Conservation (phyloP, 768 basidiomycete species). For the Pleurotus sapidus region DNA sequence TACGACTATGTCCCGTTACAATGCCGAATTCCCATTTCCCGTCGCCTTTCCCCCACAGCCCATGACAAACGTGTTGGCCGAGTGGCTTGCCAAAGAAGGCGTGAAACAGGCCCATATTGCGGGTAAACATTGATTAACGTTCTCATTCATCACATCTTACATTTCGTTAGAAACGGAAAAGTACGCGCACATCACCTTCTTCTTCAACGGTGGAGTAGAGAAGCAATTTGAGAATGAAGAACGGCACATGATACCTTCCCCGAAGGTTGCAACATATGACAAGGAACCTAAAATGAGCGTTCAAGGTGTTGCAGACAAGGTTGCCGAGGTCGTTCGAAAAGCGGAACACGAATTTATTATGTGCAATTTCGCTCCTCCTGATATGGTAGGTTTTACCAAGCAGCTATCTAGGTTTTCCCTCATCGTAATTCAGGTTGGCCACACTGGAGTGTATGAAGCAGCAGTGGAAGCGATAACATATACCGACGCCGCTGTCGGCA, state of each 20-base stretch:
- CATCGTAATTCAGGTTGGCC: slow-evolving; percentile 62
- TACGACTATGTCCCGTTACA: slow-evolving; percentile 94
- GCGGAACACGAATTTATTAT: slow-evolving; percentile 84
- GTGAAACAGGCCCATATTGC: slow-evolving; percentile 89
- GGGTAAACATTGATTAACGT: slow-evolving; percentile 36
- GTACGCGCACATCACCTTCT: slow-evolving; percentile 97
- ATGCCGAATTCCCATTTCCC: slow-evolving; percentile 84
- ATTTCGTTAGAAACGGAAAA: slow-evolving; percentile 80
- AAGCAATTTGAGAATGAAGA: slow-evolving; percentile 85
- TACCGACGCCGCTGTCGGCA: slow-evolving; percentile 90
- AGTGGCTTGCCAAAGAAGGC: slow-evolving; percentile 80
- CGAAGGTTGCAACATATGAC: slow-evolving; percentile 95
- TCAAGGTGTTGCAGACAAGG: slow-evolving; percentile 85
- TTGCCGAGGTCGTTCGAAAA: slow-evolving; percentile 77
- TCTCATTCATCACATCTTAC: slow-evolving; percentile 3
- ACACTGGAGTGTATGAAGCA: slow-evolving; percentile 89
- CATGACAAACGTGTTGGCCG: slow-evolving; percentile 94
- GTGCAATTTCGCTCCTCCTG: slow-evolving; percentile 98
- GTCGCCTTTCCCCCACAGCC: slow-evolving; percentile 91
- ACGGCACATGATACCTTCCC: slow-evolving; percentile 85
- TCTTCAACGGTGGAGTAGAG: slow-evolving; percentile 97
- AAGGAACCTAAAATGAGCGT: slow-evolving; percentile 88
- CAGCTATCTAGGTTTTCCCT: not conserved
- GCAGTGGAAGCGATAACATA: slow-evolving; percentile 84
- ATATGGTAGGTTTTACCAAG: slow-evolving; percentile 62